Conservation (phyloP, 192 early-diverging fungal genomes). For the Coemansia sp. region DNA sequence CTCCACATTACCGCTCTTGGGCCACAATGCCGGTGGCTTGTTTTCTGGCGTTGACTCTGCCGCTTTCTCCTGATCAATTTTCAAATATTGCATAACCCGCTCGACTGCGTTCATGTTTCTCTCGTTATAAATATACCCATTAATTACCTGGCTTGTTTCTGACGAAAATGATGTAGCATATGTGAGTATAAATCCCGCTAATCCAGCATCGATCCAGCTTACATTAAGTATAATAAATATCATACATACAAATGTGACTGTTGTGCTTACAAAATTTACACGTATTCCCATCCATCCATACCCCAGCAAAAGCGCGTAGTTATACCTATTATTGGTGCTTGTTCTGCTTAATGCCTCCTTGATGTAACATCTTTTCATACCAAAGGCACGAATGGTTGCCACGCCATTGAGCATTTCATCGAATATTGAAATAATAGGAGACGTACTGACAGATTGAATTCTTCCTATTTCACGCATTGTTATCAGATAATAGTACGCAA, state of each 20-base stretch:
- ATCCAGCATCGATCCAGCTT: slow-evolving; percentile 69
- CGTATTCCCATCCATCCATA: slow-evolving; percentile 84
- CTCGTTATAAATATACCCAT: slow-evolving; percentile 73
- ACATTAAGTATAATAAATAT: slow-evolving; percentile 60
- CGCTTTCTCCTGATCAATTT: slow-evolving; percentile 69
- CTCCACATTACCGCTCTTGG: too few species aligned
- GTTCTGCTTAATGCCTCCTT: slow-evolving; percentile 58
- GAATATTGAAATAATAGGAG: slow-evolving; percentile 76
- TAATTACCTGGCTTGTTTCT: slow-evolving; percentile 73
- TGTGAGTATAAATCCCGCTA: slow-evolving; percentile 79
- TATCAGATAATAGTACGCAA: slow-evolving; percentile 68
- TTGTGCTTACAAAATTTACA: slow-evolving; percentile 69
- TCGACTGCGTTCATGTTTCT: slow-evolving; percentile 84
- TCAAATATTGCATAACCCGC: slow-evolving; percentile 76
- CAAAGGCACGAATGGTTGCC: slow-evolving; percentile 79
- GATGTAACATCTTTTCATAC: slow-evolving; percentile 65
- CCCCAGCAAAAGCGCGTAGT: slow-evolving; percentile 75
- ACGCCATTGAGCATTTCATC: slow-evolving; percentile 74
- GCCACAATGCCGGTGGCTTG: too few species aligned
- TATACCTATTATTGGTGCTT: slow-evolving; percentile 77
- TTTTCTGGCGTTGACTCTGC: too few species aligned
- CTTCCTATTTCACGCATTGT: slow-evolving; percentile 85
- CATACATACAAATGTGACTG: slow-evolving; percentile 70
- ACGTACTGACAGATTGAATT: slow-evolving; percentile 68
- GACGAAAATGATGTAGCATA: slow-evolving; percentile 82